Conservation (phyloP, 1,139 yeast species). For the Pichia sp. region DNA sequence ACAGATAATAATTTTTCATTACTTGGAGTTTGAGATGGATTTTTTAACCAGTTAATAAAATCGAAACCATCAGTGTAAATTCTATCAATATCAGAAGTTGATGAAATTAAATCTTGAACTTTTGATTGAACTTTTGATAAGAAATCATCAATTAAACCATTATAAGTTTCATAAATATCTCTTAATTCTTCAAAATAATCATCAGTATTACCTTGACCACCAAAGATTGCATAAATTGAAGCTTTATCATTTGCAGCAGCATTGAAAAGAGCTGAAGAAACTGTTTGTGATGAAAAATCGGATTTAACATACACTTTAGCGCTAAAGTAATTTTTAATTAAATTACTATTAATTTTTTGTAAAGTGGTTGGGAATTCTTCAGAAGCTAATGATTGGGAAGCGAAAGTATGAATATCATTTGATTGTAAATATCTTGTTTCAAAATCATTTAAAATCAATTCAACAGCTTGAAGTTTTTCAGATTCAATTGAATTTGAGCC, state of each 20-base stretch:
- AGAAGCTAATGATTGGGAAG: slow-evolving; percentile 56
- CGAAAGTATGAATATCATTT: slow-evolving; percentile 84
- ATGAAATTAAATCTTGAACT: slow-evolving; percentile 61
- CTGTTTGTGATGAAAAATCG: slow-evolving; percentile 32
- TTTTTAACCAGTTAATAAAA: slow-evolving; percentile 76
- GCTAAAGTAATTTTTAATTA: slow-evolving; percentile 65
- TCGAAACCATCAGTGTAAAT: slow-evolving; percentile 92
- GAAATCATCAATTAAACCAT: slow-evolving; percentile 67
- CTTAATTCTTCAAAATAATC: slow-evolving; percentile 96
- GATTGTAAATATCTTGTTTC: slow-evolving; percentile 70
- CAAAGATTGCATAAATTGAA: slow-evolving; percentile 75
- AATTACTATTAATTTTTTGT: slow-evolving; percentile 56
- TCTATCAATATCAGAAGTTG: slow-evolving; percentile 74
- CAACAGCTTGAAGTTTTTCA: slow-evolving; percentile 50
- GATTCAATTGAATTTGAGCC: slow-evolving; percentile 33
- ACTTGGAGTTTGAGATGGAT: slow-evolving; percentile 84
- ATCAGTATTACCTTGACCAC: slow-evolving; percentile 98
- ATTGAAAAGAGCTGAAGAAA: slow-evolving; percentile 55
- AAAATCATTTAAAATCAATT: slow-evolving; percentile 70
- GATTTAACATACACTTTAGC: slow-evolving; percentile 28
- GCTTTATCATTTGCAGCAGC: slow-evolving; percentile 47
- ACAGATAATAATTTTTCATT: slow-evolving; percentile 82
- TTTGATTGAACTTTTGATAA: slow-evolving; percentile 62
- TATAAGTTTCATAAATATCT: slow-evolving; percentile 71
- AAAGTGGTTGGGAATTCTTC: slow-evolving; percentile 59